Evolutionary conservation across 352 stramenopile species (phyloP).

Genomic region (Pythium rhizo-oryzae): DNA sequence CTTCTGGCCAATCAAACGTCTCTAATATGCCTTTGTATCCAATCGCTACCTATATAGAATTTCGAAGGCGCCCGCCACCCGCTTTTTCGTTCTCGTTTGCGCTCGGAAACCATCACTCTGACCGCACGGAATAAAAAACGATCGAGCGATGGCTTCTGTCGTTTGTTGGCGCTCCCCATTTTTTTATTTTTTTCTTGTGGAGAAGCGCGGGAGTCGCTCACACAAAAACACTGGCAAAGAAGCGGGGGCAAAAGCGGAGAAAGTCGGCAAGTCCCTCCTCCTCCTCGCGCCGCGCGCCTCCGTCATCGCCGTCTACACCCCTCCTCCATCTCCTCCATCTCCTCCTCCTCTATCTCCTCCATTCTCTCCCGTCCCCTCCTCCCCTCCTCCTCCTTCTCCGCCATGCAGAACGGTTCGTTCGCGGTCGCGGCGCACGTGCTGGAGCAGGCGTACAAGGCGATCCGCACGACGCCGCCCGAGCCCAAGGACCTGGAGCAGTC

Average conservation of each 20-base stretch:
- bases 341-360: background rate
- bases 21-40: background rate
- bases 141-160: constrained; percentile 15
- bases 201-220: constrained; percentile 10
- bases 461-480: constrained; percentile 84
- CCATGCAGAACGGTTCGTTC: constrained; percentile 62
- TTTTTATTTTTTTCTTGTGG: constrained; percentile 8
- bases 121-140: constrained; percentile 18
- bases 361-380: background rate
- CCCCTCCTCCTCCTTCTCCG: background rate
- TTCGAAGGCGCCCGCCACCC: constrained; percentile 4
- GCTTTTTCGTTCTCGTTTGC: constrained; percentile 6
- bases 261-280: background rate
- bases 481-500: constrained; percentile 85
- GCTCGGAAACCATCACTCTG: constrained; percentile 29
- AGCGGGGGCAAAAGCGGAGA: no score
- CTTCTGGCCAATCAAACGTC: background rate
- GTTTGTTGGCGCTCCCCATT: constrained; percentile 6
- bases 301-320: no score
- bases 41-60: constrained; percentile 5
- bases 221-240: no score
- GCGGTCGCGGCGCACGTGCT: constrained; percentile 73
- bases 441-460: constrained; percentile 90
- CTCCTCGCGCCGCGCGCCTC: no score
- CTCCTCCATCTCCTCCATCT: background rate